Evolutionary conservation across 495 filamentous ascomycete species (phyloP).

Genomic region (Aspergillus taichungensis): DNA sequence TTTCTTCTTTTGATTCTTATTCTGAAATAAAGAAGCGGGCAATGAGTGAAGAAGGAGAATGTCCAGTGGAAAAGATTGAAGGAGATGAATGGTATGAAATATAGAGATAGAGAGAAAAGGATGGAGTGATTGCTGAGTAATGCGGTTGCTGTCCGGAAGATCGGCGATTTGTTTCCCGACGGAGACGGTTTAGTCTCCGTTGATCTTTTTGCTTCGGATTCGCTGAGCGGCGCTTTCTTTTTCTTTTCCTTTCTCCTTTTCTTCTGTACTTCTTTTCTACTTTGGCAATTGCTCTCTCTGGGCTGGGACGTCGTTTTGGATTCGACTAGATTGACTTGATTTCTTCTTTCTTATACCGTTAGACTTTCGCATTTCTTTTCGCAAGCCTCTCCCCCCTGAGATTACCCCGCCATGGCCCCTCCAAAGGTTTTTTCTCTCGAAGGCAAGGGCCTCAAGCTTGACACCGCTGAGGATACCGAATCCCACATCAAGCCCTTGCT

Average conservation of each 20-base stretch:
- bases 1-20: neutral
- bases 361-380: neutral
- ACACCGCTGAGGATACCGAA: slow-evolving; percentile 77
- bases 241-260: neutral
- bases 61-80: too few species aligned
- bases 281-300: neutral
- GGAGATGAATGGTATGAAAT: too few species aligned
- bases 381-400: slow-evolving; percentile 14
- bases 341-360: slow-evolving; percentile 2
- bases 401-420: slow-evolving; percentile 43
- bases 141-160: too few species aligned
- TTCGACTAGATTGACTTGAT: neutral
- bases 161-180: too few species aligned
- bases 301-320: too few species aligned
- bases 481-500: slow-evolving; percentile 69
- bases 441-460: slow-evolving; percentile 82
- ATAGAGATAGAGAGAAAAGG: too few species aligned
- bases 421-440: slow-evolving; percentile 81
- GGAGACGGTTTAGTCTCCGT: too few species aligned
- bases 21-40: too few species aligned
- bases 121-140: too few species aligned
- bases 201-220: too few species aligned
- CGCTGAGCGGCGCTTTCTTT: neutral
- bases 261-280: too few species aligned
- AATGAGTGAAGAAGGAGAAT: too few species aligned